These are phyloP conservation scores for Sugiyamaella mastotermitis DNA, from an alignment of 805 yeast species.

Conservation along the genomic window DNA sequence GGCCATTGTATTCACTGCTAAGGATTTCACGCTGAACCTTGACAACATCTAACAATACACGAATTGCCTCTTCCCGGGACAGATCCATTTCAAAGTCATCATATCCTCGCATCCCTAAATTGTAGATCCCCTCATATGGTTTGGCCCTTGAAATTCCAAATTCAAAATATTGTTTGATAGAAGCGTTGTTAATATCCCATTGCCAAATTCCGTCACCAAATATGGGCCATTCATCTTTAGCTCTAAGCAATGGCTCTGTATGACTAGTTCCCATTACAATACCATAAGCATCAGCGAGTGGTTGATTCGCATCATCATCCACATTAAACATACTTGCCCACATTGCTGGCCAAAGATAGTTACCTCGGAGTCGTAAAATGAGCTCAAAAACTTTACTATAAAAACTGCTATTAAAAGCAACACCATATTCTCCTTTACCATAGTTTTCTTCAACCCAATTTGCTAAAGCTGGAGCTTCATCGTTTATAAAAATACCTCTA, in stretches of 20 bases:
- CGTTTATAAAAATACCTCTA: conserved; percentile 16
- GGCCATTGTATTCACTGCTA: conserved; percentile 1
- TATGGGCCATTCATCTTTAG: conserved; percentile 15
- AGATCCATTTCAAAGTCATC: conserved; percentile 16
- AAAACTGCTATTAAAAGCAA: conserved; percentile 10
- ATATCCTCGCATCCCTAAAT: conserved; percentile 16
- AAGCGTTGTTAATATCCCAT: conserved; percentile 12
- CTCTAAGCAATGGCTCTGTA: conserved; percentile 18
- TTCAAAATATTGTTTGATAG: conserved; percentile 10
- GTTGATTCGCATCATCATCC: conserved; percentile 12
- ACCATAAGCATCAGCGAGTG: conserved; percentile 16
- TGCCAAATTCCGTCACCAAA: conserved; percentile 17
- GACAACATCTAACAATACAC: conserved; percentile 9
- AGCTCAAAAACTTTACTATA: conserved; percentile 15
- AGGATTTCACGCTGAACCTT: conserved; percentile 12
- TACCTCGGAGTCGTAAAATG: conserved; percentile 11
- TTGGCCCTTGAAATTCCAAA: conserved; percentile 13
- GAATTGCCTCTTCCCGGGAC: conserved; percentile 12
- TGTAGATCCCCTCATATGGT: conserved; percentile 13
- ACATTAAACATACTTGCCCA: conserved; percentile 16
- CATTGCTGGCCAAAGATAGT: conserved; percentile 18
- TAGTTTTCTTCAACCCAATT: conserved; percentile 15
- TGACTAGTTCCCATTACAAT: conserved; percentile 17
- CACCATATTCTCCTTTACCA: conserved; percentile 8
- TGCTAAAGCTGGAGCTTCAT: conserved; percentile 14